Conservation (phyloP, 176 grass and related monocot species). For the Triticum monococcum region DNA sequence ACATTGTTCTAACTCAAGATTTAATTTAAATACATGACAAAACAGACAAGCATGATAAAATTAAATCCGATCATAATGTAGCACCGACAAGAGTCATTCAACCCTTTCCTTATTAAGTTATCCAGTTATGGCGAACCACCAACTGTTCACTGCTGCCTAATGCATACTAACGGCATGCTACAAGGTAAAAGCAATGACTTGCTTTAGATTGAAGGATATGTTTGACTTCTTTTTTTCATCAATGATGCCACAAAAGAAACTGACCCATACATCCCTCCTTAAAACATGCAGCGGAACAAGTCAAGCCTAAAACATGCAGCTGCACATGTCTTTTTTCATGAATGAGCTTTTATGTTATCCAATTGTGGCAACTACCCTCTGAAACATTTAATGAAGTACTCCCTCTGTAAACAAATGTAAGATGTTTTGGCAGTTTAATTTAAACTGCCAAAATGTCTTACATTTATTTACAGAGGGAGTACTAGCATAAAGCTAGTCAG, state of each 20-base stretch:
- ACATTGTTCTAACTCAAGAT: not conserved
- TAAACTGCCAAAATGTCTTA: too few species aligned
- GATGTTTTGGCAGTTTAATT: too few species aligned
- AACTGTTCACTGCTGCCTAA: not conserved
- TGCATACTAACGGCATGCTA: not conserved
- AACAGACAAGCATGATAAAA: conserved; percentile 11
- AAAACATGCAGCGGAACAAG: not conserved
- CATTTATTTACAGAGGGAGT: too few species aligned
- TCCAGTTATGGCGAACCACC: conserved; percentile 2
- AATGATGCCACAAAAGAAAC: conserved; percentile 1
- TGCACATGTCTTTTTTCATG: not conserved
- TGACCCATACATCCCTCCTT: not conserved
- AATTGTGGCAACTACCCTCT: not conserved
- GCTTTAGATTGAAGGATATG: not conserved
- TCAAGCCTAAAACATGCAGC: conserved; percentile 2
- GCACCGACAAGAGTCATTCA: not conserved
- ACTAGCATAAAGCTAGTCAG: not conserved
- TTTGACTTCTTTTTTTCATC: not conserved
- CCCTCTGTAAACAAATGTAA: too few species aligned
- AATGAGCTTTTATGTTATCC: not conserved
- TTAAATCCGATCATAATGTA: not conserved
- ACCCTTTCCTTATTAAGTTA: not conserved
- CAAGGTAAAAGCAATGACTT: conserved; percentile 9
- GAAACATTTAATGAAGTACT: conserved; percentile 4
- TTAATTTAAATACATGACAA: not conserved